Conservation (phyloP, 1,284 basidiomycete genomes). For the Cutaneotrichosporon sp. region DNA sequence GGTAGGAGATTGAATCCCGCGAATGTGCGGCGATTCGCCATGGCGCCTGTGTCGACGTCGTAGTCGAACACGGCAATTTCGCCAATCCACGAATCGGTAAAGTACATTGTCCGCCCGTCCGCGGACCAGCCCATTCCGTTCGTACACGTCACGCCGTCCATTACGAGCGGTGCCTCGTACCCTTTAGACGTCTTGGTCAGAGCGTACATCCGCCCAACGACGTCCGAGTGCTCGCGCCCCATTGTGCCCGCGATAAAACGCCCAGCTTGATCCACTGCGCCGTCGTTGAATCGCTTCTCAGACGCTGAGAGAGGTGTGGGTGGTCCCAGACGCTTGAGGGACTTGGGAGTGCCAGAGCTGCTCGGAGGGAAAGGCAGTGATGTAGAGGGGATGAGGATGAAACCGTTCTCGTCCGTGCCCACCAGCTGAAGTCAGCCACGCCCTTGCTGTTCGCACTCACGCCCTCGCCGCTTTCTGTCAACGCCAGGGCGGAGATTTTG, state of each 20-base stretch:
- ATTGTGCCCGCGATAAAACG: conserved; percentile 25
- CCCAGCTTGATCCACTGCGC: conserved; percentile 21
- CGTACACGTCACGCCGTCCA: conserved; percentile 21
- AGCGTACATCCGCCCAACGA: conserved; percentile 16
- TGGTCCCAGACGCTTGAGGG: background rate
- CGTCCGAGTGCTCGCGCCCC: conserved; percentile 6
- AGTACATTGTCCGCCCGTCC: conserved; percentile 22
- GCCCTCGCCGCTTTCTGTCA: conserved; percentile 11
- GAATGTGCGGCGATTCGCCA: conserved; percentile 16
- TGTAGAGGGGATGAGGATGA: conserved; percentile 14
- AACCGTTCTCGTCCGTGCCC: conserved; percentile 13
- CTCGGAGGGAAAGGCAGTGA: conserved; percentile 18
- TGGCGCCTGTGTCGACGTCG: conserved; percentile 14
- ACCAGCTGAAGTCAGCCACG: conserved; percentile 18
- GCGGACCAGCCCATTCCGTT: conserved; percentile 27
- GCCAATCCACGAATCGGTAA: conserved; percentile 22
- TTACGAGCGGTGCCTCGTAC: conserved; percentile 4
- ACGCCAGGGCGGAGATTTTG: conserved; percentile 15
- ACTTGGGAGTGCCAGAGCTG: background rate
- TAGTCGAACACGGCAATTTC: conserved; percentile 24
- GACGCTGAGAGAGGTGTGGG: background rate
- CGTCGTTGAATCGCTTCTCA: conserved; percentile 25
- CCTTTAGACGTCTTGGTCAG: background rate
- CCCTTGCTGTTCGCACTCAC: conserved; percentile 8
- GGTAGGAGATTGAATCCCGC: conserved; percentile 1